Base-by-base conservation (phyloP, 108 stramenopile species). In the Cyclotella cryptica region DNA sequence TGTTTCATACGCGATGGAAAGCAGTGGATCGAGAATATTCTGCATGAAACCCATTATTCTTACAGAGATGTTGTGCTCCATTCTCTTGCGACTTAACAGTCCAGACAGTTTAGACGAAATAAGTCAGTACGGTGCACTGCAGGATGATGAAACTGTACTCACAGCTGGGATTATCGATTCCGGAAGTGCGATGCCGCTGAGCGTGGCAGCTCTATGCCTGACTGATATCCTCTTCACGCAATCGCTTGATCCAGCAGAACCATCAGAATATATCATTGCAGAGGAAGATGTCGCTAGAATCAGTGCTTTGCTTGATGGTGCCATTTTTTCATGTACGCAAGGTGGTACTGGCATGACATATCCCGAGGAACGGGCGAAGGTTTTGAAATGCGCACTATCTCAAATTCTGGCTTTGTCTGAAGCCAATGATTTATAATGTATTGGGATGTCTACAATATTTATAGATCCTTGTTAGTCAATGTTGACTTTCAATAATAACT, bases 221-320 rank as follows among this genome's bases (percentile, higher is more conserved):
- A 58, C 75, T 0, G 83, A 84, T 59, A 41, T 84, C 35, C 59
- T 84, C n/a, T 40, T 40, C 49, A 26, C 66, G 18, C 26, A 53
- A 55, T 21, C 22, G 44, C 49, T 40, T 11, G 42, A 28, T 21
- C 8, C 53, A 13, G 26, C 4, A 69, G 52, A 42, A 46, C 27
- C 52, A 52, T 30, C 35, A 35, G 70, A 71, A 67, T 51, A 70
- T 43, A 41, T 22, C 13, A 66, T 84, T 49, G 62, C 72, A 18
- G 83, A 84, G 39, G 83, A 84, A 78, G 83, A 84, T 49, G 42
- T 68, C 0, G 53, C 58, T 18, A 60, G 83, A 70, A 62, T 84
- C 27, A 74, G 72, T 61, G 66, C 67, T 5, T 47, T 77, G 47
- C 35, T 78, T 44, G 57, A 69, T 17, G 72, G 72, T 39, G 66